These are phyloP conservation scores for Phaffomyces opuntiae DNA, from an alignment of 805 yeast genomes.

Conservation along the genomic window DNA sequence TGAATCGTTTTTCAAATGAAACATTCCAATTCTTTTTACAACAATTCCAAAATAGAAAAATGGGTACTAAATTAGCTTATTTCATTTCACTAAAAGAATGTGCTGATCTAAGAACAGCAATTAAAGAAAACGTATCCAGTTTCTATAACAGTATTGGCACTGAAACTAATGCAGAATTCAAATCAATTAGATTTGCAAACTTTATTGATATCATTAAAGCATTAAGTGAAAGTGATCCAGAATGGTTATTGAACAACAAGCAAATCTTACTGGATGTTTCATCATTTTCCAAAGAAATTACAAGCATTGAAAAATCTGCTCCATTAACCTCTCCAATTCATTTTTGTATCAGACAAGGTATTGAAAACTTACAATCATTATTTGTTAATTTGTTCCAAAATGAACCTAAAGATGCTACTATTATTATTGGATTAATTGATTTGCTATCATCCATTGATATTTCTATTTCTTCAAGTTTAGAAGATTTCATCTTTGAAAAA, in stretches of 20 bases:
- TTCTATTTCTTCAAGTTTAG: slow-evolving; percentile 40
- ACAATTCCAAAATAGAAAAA: slow-evolving; percentile 54
- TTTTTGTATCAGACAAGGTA: slow-evolving; percentile 65
- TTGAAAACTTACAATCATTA: slow-evolving; percentile 50
- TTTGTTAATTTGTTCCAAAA: slow-evolving; percentile 32
- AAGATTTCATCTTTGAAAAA: slow-evolving; percentile 48
- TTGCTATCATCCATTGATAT: slow-evolving; percentile 39
- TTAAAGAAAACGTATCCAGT: slow-evolving; percentile 43
- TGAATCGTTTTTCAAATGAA: slow-evolving; percentile 76
- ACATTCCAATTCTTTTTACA: slow-evolving; percentile 63
- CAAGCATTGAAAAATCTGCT: slow-evolving; percentile 32
- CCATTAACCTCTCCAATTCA: slow-evolving; percentile 52
- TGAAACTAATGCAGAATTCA: slow-evolving; percentile 45
- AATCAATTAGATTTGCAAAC: slow-evolving; percentile 64
- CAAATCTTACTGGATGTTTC: slow-evolving; percentile 38
- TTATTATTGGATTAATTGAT: slow-evolving; percentile 35
- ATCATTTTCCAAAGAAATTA: slow-evolving; percentile 36
- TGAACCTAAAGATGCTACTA: slow-evolving; percentile 30
- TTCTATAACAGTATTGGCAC: slow-evolving; percentile 41
- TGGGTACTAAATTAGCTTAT: slow-evolving; percentile 60
- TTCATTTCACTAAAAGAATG: slow-evolving; percentile 53
- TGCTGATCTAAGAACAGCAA: slow-evolving; percentile 46
- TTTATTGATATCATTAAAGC: slow-evolving; percentile 58
- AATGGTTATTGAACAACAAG: slow-evolving; percentile 53
- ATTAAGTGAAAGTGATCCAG: slow-evolving; percentile 39